A percentile compares a stretch with the other conserved stretches of the same genome.
phyloP scores from a whole-genome alignment of 305 asterid species.

The Petunia hybrid region DNA sequence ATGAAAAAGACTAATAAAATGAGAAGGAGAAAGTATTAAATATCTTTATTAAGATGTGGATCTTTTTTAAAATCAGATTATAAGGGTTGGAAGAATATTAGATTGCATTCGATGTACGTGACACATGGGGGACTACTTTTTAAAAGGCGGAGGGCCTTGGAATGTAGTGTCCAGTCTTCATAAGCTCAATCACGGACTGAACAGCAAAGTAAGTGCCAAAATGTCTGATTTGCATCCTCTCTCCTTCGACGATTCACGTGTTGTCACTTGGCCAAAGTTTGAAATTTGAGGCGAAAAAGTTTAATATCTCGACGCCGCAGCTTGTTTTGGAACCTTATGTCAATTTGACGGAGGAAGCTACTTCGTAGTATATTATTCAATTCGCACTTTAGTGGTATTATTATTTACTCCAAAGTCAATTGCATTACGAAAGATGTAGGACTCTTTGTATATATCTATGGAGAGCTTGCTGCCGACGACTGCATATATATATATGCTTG shows the following conservation, averaged over 20 bases:
- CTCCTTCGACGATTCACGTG: conserved; percentile 22
- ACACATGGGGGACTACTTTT: neutral
- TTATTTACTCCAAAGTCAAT: neutral
- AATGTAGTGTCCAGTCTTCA: conserved; percentile 12
- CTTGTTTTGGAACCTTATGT: conserved; percentile 34
- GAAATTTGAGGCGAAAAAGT: conserved; percentile 33
- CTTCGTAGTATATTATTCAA: neutral
- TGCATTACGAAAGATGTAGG: neutral
- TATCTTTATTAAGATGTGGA: no score
- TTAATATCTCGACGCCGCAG: conserved; percentile 21
- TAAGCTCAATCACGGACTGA: conserved; percentile 54
- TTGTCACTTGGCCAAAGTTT: conserved; percentile 30
- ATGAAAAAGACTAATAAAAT: no score
- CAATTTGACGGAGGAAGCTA: neutral
- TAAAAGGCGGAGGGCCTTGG: neutral
- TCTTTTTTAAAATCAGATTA: no score
- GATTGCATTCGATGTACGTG: neutral
- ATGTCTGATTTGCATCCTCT: conserved; percentile 22
- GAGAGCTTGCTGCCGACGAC: neutral
- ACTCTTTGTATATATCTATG: neutral
- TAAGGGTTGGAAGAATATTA: neutral
- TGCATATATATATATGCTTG: neutral
- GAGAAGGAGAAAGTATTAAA: no score
- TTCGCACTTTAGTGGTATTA: neutral
- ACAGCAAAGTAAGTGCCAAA: conserved; percentile 47